Base-by-base conservation (phyloP, 495 filamentous ascomycete genomes). In the Immersiella caudata region DNA sequence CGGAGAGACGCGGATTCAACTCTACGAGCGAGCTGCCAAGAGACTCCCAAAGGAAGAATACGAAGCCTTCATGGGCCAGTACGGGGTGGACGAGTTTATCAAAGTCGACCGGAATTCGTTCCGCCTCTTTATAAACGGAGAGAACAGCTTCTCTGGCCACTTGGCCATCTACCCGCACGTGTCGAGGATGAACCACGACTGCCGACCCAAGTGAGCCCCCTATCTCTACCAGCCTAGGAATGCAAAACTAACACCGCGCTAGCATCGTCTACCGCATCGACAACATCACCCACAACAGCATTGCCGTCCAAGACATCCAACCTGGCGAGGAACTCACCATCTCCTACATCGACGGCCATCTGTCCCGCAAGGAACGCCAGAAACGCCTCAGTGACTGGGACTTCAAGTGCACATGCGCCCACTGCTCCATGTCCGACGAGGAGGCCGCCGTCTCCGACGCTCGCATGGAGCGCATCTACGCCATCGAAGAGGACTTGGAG, bases 101-200 rank as follows among this genome's bases (percentile, higher is more conserved):
- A 81, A 80, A 69, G 67, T 81, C 27, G 75, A 80, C 62, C 74
- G 68, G 24, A 83, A 83, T 52, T 68, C 75, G 6, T 83, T 83
- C 35, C 76, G 77, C 26, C 49, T 80, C 60, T 78, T 78, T 27
- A 65, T 81, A 51, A 72, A 73, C 55, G 75, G 75, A 7, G 62
- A 70, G 0, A 50, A 68, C 0, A 69, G 74, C 6, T 67, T 72
- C 0, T 72, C 72, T 0, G 58, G 70, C 9, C 81, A 83, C 52
- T 62, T 82, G 0, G 79, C 70, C 7, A 64, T 67, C 25, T 83
- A 77, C 55, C 75, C 76, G 0, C 78, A 80, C 8, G 72, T 81
- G 18, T 73, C 74, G 27, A 69, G 69, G 58, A 66, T 82, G 9
- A 82, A 82, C 61, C 80, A 83, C 54, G 80, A 81, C 62, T 82